Evolutionary conservation across 2,329 filamentous ascomycete species (phyloP), one percentile per base, ranked within the genome.

Genomic region (Exophiala sp.): DNA sequence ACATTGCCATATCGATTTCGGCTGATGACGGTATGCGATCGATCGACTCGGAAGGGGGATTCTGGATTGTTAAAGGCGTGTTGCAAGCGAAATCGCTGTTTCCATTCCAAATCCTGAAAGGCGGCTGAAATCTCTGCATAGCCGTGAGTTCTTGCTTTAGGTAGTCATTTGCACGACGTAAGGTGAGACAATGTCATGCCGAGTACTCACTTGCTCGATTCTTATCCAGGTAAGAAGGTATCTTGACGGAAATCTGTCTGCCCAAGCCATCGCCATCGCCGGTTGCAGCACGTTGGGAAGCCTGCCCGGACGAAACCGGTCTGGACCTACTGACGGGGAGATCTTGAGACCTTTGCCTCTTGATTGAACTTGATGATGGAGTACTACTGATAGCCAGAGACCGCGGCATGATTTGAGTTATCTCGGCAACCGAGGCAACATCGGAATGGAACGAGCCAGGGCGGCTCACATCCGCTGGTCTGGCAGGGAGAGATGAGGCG

Each of bases 1-100:
- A 99, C 89, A 67, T 97, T 96, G 50, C 78, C 70, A 72, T 97
- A 99, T 51, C 94, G 85, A 71, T 97, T 95, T 62, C 92, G 81
- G 34, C 72, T 69, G 55, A 76, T 77, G 59, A 83, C 75, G 44
- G 82, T 78, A 7, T 81, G 75, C 20, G 78, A 77, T 24, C 72
- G 72, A 46, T 87, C 78, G 50, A 85, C 77, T 3, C 83, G 78
- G 77, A 78, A 87, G 58, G 75, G 75, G 10, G 71, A 68, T 18
- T 77, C 71, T 45, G 78, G 74, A 41, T 74, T 69, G 61, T 73
- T 65, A 36, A 69, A 65, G 43, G 73, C 77, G 55, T 80, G 73
- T 12, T 73, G 65, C 10, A 83, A 65, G 29, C 83, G 80, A 47
- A 76, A 69, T 50, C 79, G 72, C 69, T 86, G 78, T 63, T 80